A percentile compares a stretch with the other conserved stretches of the same genome.
Conservation (phyloP, 2,329 filamentous ascomycete genomes). For the Hypoxylon sp. region DNA sequence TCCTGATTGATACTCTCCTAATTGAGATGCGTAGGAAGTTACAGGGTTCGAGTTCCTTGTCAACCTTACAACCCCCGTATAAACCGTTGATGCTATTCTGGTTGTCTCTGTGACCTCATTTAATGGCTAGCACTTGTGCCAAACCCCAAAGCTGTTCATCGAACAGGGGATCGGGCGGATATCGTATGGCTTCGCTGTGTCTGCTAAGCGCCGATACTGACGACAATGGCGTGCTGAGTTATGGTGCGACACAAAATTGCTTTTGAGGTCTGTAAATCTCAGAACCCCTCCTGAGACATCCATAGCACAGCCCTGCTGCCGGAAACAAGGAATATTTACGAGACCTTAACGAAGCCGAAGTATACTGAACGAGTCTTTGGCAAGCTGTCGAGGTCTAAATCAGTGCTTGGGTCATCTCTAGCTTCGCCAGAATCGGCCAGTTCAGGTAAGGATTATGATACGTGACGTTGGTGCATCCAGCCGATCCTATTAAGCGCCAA, state of each 20-base stretch:
- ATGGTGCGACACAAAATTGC: slow-evolving; percentile 8
- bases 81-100: slow-evolving; percentile 63
- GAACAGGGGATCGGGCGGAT: slow-evolving; percentile 62
- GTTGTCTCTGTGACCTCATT: slow-evolving; percentile 63
- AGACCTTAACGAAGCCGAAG: not conserved
- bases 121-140: slow-evolving; percentile 61
- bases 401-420: not conserved
- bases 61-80: slow-evolving; percentile 62
- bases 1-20: slow-evolving; percentile 1
- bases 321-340: not conserved
- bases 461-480: slow-evolving; percentile 5
- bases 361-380: not conserved
- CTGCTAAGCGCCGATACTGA: slow-evolving; percentile 45
- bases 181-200: slow-evolving; percentile 46
- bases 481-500: slow-evolving; percentile 17
- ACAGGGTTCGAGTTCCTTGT: slow-evolving; percentile 18
- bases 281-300: not conserved
- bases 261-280: not conserved
- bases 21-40: not conserved
- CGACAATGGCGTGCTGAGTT: not conserved
- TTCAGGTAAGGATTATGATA: slow-evolving; percentile 21
- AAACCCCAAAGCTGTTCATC: slow-evolving; percentile 64
- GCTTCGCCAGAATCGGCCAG: slow-evolving; percentile 6
- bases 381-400: not conserved
- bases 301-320: slow-evolving; percentile 4